phyloP scores from a whole-genome alignment of 352 stramenopile genomes.

The Globisporangium canariense region DNA sequence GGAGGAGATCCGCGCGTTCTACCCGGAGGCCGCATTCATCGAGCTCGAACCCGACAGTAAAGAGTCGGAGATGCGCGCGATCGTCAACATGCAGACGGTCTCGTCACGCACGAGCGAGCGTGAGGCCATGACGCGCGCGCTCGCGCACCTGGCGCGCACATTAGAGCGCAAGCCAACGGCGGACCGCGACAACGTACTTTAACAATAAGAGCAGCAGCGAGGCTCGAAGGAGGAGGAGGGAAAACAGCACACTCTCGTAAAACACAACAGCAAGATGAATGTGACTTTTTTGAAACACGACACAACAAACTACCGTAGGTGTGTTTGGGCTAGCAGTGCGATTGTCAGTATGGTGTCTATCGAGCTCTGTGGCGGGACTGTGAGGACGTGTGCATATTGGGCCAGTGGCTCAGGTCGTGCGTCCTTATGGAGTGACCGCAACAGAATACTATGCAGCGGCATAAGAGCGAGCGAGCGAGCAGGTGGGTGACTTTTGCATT shows the following conservation, averaged over 20 bases:
- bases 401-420: no score
- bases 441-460: no score
- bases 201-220: neutral
- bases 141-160: slow-evolving; percentile 72
- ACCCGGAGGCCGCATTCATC: slow-evolving; percentile 96
- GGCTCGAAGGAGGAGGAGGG: neutral
- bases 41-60: slow-evolving; percentile 96
- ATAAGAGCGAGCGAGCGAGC: no score
- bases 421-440: no score
- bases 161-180: slow-evolving; percentile 35
- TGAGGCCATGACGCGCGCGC: slow-evolving; percentile 77
- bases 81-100: slow-evolving; percentile 78
- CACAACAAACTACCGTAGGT: no score
- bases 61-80: slow-evolving; percentile 82
- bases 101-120: slow-evolving; percentile 79
- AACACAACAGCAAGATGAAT: neutral
- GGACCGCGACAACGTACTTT: slow-evolving; percentile 20
- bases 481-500: no score
- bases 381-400: no score
- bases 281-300: neutral
- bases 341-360: no score
- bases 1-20: slow-evolving; percentile 88
- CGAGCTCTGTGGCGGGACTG: no score
- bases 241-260: neutral
- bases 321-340: no score